phyloP scores from a whole-genome alignment of 2,329 filamentous ascomycete species.

The Waltergamsia citrina region DNA sequence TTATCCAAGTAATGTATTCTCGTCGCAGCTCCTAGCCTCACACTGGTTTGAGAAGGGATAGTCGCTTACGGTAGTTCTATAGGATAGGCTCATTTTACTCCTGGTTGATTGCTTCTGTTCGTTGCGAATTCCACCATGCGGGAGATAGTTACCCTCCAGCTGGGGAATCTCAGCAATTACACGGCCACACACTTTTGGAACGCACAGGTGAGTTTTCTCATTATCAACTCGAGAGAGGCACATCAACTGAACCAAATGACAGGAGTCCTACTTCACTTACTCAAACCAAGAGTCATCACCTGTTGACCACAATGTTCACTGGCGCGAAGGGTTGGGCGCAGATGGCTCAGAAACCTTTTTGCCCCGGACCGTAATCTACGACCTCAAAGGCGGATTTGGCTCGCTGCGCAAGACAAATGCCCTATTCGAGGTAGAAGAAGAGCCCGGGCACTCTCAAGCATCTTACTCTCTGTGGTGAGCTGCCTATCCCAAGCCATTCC shows the following conservation, averaged over 20 bases:
- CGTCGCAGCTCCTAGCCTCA: too few relatives aligned
- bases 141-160: conserved; percentile 88
- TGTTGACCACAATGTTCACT: conserved; percentile 60
- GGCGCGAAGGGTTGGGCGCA: conserved; percentile 70
- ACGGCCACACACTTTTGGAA: conserved; percentile 98
- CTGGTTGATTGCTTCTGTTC: background rate
- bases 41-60: too few relatives aligned
- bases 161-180: conserved; percentile 89
- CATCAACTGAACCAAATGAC: background rate
- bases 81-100: background rate
- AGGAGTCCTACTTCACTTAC: conserved; percentile 98
- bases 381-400: conserved; percentile 89
- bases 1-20: too few relatives aligned
- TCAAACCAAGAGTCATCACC: conserved; percentile 28
- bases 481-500: background rate
- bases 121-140: conserved; percentile 54
- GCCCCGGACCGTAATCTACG: conserved; percentile 85
- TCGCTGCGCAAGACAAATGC: conserved; percentile 80
- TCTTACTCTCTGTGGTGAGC: conserved; percentile 22
- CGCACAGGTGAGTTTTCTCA: conserved; percentile 52
- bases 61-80: too few relatives aligned
- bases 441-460: conserved; percentile 14
- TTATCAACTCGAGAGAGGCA: background rate
- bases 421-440: conserved; percentile 57
- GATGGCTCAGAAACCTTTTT: conserved; percentile 89